These are phyloP conservation scores for Dalbergia cochinchinensis DNA, from an alignment of 306 rosid species.

Conservation along the genomic window DNA sequence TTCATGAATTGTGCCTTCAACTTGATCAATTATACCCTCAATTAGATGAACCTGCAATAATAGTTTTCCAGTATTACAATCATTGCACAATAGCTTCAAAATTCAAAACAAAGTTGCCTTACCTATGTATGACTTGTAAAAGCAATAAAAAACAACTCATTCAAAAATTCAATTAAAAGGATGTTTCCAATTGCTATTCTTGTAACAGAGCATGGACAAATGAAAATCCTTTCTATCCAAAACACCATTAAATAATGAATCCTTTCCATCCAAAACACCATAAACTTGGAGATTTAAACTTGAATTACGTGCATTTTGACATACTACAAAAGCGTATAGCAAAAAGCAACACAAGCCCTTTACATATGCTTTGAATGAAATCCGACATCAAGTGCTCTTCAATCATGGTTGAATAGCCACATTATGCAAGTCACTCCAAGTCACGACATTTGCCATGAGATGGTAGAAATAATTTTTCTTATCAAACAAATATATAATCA, in stretches of 20 bases:
- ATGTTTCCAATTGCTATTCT: constrained; percentile 8
- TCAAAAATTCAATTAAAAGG: background rate
- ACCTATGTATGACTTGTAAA: background rate
- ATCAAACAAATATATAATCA: background rate
- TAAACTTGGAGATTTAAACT: background rate
- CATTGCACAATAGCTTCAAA: constrained; percentile 12
- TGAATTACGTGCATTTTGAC: constrained; percentile 16
- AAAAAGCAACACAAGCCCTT: constrained; percentile 17
- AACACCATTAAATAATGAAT: background rate
- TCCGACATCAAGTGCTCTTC: constrained; percentile 21
- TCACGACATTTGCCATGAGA: constrained; percentile 9
- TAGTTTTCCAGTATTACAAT: background rate
- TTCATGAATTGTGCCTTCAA: constrained; percentile 86
- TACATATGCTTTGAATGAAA: constrained; percentile 7
- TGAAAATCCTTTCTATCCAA: background rate
- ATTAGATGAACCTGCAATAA: constrained; percentile 90
- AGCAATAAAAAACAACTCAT: background rate
- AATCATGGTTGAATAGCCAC: constrained; percentile 14
- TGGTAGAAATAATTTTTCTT: background rate
- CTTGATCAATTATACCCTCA: constrained; percentile 98
- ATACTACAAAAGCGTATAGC: background rate
- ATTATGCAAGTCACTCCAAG: background rate
- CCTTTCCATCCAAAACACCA: background rate
- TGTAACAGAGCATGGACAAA: background rate
- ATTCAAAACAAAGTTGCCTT: background rate